These are phyloP conservation scores for Pythium pectinolyticum DNA, from an alignment of 352 stramenopile genomes.

Conservation along the genomic window DNA sequence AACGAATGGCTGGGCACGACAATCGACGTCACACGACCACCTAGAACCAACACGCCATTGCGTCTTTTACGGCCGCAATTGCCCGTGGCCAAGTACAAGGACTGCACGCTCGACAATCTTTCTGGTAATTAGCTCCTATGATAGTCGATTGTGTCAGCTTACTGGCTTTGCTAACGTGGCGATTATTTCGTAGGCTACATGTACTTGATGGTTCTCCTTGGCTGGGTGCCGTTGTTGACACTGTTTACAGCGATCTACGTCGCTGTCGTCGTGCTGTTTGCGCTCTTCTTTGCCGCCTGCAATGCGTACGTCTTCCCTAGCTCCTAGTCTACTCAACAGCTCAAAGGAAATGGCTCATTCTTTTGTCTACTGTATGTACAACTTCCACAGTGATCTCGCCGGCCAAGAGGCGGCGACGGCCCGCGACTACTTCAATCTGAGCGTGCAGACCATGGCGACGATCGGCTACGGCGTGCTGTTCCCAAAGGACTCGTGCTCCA, in stretches of 20 bases:
- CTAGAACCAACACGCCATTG: constrained; percentile 25
- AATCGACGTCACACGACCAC: constrained; percentile 33
- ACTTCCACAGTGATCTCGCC: constrained; percentile 4
- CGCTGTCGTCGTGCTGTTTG: constrained; percentile 45
- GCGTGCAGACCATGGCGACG: constrained; percentile 58
- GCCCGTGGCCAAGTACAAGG: constrained; percentile 51
- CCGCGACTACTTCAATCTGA: constrained; percentile 64
- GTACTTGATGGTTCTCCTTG: constrained; percentile 53
- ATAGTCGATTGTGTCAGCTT: neutral
- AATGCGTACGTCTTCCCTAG: constrained; percentile 40
- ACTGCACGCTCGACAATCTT: constrained; percentile 36
- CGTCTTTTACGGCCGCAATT: constrained; percentile 35
- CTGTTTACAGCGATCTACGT: constrained; percentile 56
- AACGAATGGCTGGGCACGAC: constrained; percentile 58
- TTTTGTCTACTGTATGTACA: neutral
- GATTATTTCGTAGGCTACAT: constrained; percentile 30
- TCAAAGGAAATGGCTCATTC: too few relatives aligned
- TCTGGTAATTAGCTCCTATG: too few relatives aligned
- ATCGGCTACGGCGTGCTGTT: constrained; percentile 55
- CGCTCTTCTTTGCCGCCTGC: constrained; percentile 44
- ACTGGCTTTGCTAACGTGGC: neutral
- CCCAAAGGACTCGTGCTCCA: constrained; percentile 46
- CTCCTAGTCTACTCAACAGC: too few relatives aligned
- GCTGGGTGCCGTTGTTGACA: constrained; percentile 44
- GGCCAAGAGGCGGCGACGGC: constrained; percentile 11